phyloP scores from a whole-genome alignment of 768 basidiomycete genomes.

The Crepidotus variabilis region DNA sequence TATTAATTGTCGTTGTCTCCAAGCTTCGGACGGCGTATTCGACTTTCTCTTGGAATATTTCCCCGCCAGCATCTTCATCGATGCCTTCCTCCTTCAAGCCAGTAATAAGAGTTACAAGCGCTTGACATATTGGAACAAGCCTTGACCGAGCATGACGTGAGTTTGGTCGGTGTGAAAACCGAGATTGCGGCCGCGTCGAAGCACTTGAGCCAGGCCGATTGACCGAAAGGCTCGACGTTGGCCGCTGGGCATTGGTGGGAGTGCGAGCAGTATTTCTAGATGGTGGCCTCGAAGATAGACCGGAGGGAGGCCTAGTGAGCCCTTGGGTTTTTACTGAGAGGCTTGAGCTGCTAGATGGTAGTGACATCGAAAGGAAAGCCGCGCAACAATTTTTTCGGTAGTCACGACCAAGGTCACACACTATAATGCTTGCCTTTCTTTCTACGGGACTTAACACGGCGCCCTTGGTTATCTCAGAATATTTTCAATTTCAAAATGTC shows the following conservation, averaged over 20 bases:
- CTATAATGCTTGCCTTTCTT: too few species aligned
- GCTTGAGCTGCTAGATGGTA: slow-evolving; percentile 18
- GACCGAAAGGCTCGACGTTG: slow-evolving; percentile 39
- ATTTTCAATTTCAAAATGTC: too few species aligned
- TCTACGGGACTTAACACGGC: too few species aligned
- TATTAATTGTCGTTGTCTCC: slow-evolving; percentile 50
- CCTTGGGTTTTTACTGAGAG: slow-evolving; percentile 19
- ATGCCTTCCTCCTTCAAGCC: slow-evolving; percentile 42
- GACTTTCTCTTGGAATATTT: slow-evolving; percentile 41
- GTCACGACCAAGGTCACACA: too few species aligned
- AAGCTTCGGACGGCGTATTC: slow-evolving; percentile 58
- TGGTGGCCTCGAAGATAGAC: slow-evolving; percentile 15
- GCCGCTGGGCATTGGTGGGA: slow-evolving; percentile 23
- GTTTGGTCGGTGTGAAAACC: slow-evolving; percentile 38
- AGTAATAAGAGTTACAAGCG: slow-evolving; percentile 50
- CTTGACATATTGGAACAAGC: slow-evolving; percentile 50
- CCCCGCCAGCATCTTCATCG: slow-evolving; percentile 30
- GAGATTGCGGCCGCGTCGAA: slow-evolving; percentile 36
- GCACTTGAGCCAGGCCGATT: slow-evolving; percentile 27
- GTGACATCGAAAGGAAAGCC: slow-evolving; percentile 16
- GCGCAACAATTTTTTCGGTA: too few species aligned
- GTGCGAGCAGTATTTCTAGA: slow-evolving; percentile 30
- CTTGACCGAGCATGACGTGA: slow-evolving; percentile 55
- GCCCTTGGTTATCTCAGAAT: too few species aligned
- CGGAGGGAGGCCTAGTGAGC: slow-evolving; percentile 18